Conservation (phyloP, 2,329 filamentous ascomycete species). For the Colletotrichum shisoi region DNA sequence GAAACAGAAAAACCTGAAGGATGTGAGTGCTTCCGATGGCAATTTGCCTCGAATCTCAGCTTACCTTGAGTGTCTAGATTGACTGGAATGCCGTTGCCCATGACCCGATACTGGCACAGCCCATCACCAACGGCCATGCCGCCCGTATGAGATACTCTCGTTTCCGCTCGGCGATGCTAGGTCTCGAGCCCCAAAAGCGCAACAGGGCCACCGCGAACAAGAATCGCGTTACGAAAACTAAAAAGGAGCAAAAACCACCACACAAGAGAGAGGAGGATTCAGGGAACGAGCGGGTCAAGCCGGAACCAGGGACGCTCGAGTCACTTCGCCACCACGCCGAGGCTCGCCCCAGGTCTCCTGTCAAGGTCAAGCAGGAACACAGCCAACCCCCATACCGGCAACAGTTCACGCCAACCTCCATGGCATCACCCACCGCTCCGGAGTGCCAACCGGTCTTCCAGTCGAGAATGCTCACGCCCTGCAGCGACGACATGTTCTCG, state of each 20-base stretch:
- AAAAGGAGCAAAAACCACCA: slow-evolving; percentile 51
- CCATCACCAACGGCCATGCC: slow-evolving; percentile 67
- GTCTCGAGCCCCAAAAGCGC: slow-evolving; percentile 58
- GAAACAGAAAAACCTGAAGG: slow-evolving; percentile 67
- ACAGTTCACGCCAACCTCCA: slow-evolving; percentile 52
- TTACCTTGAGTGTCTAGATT: slow-evolving; percentile 53
- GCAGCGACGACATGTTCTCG: slow-evolving; percentile 59
- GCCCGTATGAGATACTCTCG: slow-evolving; percentile 68
- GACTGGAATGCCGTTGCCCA: slow-evolving; percentile 66
- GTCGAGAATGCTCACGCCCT: slow-evolving; percentile 60
- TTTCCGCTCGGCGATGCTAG: slow-evolving; percentile 58
- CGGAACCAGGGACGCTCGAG: slow-evolving; percentile 47
- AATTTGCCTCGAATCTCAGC: slow-evolving; percentile 42
- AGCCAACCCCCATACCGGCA: slow-evolving; percentile 45
- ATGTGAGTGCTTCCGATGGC: slow-evolving; percentile 56
- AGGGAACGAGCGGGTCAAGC: slow-evolving; percentile 47
- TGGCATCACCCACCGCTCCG: slow-evolving; percentile 47
- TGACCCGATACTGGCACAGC: slow-evolving; percentile 61
- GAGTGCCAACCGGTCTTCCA: slow-evolving; percentile 46
- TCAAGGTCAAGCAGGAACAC: slow-evolving; percentile 53
- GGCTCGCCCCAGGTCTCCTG: slow-evolving; percentile 32
- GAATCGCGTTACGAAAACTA: slow-evolving; percentile 57
- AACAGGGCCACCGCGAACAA: slow-evolving; percentile 53
- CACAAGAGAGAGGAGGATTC: slow-evolving; percentile 50
- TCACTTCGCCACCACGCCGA: slow-evolving; percentile 37